Evolutionary conservation across 768 basidiomycete species (phyloP).

Genomic region (Agrocybe praecox): DNA sequence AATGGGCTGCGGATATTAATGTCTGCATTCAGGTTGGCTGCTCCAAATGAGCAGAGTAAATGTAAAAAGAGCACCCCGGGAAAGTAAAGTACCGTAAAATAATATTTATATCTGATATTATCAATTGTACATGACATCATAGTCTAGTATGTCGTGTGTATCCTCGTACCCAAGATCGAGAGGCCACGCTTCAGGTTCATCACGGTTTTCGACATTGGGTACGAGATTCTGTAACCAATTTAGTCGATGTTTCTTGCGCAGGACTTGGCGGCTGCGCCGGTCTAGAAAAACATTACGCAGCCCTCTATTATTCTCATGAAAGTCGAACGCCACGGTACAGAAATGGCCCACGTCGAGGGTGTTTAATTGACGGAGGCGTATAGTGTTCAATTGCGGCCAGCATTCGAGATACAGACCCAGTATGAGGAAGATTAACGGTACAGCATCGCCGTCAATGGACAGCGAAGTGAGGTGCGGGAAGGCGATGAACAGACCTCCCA

Average conservation of each 20-base stretch:
- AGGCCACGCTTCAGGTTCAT: constrained; percentile 39
- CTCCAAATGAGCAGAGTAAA: too few relatives aligned
- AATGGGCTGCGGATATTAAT: too few relatives aligned
- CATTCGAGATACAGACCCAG: constrained; percentile 21
- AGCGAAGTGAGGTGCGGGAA: constrained; percentile 37
- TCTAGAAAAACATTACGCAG: constrained; percentile 33
- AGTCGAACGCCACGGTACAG: constrained; percentile 30
- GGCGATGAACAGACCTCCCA: constrained; percentile 31
- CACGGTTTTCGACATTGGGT: constrained; percentile 27
- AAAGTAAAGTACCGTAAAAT: too few relatives aligned
- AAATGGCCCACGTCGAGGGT: constrained; percentile 39
- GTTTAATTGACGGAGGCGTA: constrained; percentile 24
- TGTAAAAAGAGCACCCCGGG: too few relatives aligned
- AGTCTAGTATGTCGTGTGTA: constrained; percentile 24
- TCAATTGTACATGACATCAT: neutral
- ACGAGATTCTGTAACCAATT: constrained; percentile 29
- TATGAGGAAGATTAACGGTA: constrained; percentile 30
- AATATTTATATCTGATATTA: neutral
- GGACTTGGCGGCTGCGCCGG: constrained; percentile 34
- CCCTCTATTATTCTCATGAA: constrained; percentile 11
- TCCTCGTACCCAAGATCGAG: constrained; percentile 40
- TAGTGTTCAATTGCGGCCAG: constrained; percentile 38
- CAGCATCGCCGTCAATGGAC: constrained; percentile 34
- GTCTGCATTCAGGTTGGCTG: too few relatives aligned
- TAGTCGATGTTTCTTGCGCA: constrained; percentile 30